Base-by-base conservation (phyloP, 2,329 filamentous ascomycete species). In the Botrytis hyacinthi region DNA sequence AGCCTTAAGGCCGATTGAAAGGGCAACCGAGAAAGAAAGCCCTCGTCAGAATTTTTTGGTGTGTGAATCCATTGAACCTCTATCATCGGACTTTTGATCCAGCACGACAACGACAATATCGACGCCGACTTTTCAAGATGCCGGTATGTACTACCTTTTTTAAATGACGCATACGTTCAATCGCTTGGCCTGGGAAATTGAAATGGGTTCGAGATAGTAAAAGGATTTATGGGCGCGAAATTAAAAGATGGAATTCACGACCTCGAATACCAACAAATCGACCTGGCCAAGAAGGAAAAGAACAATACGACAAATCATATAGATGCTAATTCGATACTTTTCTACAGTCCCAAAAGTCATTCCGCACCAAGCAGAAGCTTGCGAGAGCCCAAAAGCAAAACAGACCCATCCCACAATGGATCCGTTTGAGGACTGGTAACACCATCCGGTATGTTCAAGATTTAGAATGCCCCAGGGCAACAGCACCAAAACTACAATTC, bases 281-380 rank as follows among this genome's bases (percentile, higher is more conserved):
- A 35, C 44, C 20, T 66, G 42, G 54, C 46, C 70, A 57, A 68
- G 73, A 67, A 69, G 71, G n/a, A 46, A 69, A 29, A 70, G 66
- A 37, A 70, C 51, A 74, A 44, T 22, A 70, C 46, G 68, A 57
- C 74, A 44, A 67, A 75, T 77, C 67, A 79, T 70, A 62, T 75
- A 61, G 73, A 59, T 70, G 60, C 73, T 76, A 68, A 72, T 46
- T 59, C 48, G 29, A 46, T 70, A 42, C 46, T 18, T n/a, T 26
- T 35, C 26, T 76, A 84, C 85, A 98, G 95, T 95, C 92, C 92
- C 94, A 99, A 90, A 99, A 99, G 92, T 93, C 95, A 85, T 99
- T 99, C 94, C 93, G 95, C 86, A 98, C 95, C 88, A 99, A 99
- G 95, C 93, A 97, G 88, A 99, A 99, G 96, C 94, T 99, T 89